Evolutionary conservation across 2,329 filamentous ascomycete genomes (phyloP).

Genomic region (Apiospora pterosperma): DNA sequence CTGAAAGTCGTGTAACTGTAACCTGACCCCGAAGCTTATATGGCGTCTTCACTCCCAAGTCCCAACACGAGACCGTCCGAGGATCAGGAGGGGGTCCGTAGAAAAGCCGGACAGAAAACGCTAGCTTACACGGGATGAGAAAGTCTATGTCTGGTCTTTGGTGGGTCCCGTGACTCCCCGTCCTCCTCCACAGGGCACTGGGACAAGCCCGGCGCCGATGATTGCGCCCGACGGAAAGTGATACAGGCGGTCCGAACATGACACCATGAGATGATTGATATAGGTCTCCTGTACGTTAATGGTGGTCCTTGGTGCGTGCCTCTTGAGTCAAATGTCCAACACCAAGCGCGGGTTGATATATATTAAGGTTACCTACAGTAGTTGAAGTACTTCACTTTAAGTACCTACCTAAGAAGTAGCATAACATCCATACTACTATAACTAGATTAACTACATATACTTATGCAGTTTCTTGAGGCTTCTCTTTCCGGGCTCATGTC

Average conservation of each 20-base stretch:
- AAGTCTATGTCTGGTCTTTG: background rate
- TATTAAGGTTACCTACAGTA: too few relatives aligned
- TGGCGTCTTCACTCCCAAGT: background rate
- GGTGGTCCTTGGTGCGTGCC: too few relatives aligned
- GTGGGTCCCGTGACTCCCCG: constrained; percentile 1
- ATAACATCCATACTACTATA: too few relatives aligned
- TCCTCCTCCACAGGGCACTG: background rate
- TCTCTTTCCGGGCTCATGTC: background rate
- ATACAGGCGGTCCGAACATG: background rate
- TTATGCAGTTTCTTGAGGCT: background rate
- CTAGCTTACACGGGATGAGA: background rate
- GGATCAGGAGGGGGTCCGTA: background rate
- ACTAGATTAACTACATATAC: too few relatives aligned
- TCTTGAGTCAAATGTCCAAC: too few relatives aligned
- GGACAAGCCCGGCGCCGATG: background rate
- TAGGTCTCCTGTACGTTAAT: too few relatives aligned
- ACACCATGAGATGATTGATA: background rate
- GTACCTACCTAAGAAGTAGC: too few relatives aligned
- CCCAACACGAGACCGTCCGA: background rate
- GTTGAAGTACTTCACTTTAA: too few relatives aligned
- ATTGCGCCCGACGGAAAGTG: background rate
- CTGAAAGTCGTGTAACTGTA: background rate
- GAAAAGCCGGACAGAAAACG: background rate
- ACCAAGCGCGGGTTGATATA: too few relatives aligned
- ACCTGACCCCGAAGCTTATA: background rate